Evolutionary conservation across 148 eudicot species (phyloP), one percentile per base, ranked within the genome.

Genomic region (Camellia lanceoleosa): DNA sequence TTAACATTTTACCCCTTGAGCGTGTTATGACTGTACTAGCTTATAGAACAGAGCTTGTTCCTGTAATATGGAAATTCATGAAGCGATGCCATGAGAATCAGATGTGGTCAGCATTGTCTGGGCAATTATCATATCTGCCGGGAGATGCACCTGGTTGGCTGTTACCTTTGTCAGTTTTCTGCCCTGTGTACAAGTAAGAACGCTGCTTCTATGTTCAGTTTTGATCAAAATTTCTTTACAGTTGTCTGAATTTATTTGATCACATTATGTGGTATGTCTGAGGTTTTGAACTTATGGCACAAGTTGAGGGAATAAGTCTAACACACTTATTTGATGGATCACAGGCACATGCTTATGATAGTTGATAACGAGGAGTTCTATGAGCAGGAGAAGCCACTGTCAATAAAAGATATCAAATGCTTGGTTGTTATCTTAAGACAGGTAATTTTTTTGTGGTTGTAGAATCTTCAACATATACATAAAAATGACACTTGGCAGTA

Each of bases 281-380:
- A 51, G 73, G 43, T 41, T 55, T 42, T 14, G 23, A 74, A 68
- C 62, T 68, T 46, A 18, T 73, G 65, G 49, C 63, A 20, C 62
- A 67, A 75, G 5, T 49, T 49, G 52, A 49, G 52, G 52, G 52
- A 49, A 49, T 49, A 4, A 49, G 52, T 49, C 7, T 49, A 47
- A 63, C 68, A 14, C 19, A 30, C 59, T 74, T 79, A 16, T 85
- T 65, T 71, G 59, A 8, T 83, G 81, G 82, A 72, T 51, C 89
- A 96, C 89, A 96, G 99, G 93, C 92, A 96, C 87, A 96, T 96
- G 99, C 98, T 96, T 77, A 92, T 85, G 91, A 88, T 96, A 80
- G 97, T 96, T 87, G 99, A 93, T 78, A 96, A 93, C 82, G 99
- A 96, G 88, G 99, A 96, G 84, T 96, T 96, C 75, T 96, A 96